phyloP scores from a whole-genome alignment of 306 rosid genomes.

The Inga leiocalycina region DNA sequence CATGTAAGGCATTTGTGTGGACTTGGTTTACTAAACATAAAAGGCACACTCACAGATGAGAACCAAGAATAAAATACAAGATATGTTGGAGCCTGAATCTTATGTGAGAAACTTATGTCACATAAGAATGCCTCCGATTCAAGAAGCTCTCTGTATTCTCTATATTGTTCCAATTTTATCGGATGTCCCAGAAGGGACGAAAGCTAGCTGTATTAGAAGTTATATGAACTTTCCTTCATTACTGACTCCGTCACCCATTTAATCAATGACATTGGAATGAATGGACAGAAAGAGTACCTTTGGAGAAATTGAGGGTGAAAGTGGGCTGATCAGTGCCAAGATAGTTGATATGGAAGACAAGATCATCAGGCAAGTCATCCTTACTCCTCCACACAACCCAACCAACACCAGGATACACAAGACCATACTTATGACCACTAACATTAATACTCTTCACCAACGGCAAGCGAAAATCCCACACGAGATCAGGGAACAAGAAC shows the following conservation, averaged over 20 bases:
- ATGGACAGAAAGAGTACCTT: slow-evolving; percentile 42
- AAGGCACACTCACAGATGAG: not conserved
- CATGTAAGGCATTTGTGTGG: not conserved
- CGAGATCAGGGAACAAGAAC: slow-evolving; percentile 68
- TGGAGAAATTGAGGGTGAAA: slow-evolving; percentile 91
- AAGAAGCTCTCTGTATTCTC: not conserved
- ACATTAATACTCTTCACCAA: slow-evolving; percentile 87
- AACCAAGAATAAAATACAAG: not conserved
- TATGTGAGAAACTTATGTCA: not conserved
- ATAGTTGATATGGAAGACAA: slow-evolving; percentile 84
- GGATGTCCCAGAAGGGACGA: too few species aligned
- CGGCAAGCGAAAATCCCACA: slow-evolving; percentile 86
- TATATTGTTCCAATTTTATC: too few species aligned
- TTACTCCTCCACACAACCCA: slow-evolving; percentile 92
- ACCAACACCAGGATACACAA: slow-evolving; percentile 88
- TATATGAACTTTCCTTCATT: not conserved
- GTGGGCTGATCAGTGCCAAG: slow-evolving; percentile 96
- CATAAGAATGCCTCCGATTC: not conserved
- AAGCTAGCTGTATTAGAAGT: not conserved
- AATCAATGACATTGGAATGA: not conserved
- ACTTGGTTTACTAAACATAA: not conserved
- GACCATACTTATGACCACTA: slow-evolving; percentile 94
- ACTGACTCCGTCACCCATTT: not conserved
- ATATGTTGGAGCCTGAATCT: not conserved
- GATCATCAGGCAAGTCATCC: slow-evolving; percentile 83